Conservation (phyloP, 495 filamentous ascomycete genomes). For the Eremomyces bilateralis region DNA sequence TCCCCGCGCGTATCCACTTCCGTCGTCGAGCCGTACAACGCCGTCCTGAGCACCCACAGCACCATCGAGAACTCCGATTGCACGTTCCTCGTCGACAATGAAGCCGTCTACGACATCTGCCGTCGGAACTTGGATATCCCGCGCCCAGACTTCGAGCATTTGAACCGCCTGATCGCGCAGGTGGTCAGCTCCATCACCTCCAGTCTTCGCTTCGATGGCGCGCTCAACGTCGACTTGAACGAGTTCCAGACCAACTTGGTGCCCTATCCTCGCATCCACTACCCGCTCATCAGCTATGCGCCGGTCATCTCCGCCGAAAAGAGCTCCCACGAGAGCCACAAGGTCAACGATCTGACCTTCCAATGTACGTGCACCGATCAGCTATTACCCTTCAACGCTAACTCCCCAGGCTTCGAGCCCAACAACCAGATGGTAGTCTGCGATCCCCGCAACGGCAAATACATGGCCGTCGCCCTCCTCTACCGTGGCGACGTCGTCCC, state of each 20-base stretch:
- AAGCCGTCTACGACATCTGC: constrained; percentile 86
- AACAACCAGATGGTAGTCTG: constrained; percentile 96
- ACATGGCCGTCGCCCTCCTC: constrained; percentile 79
- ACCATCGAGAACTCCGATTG: constrained; percentile 88
- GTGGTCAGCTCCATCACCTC: constrained; percentile 73
- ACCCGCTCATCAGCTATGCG: constrained; percentile 74
- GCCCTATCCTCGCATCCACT: constrained; percentile 80
- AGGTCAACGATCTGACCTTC: constrained; percentile 69
- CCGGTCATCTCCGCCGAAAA: constrained; percentile 65
- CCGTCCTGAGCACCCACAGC: constrained; percentile 76
- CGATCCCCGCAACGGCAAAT: constrained; percentile 79
- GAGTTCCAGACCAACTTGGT: constrained; percentile 94
- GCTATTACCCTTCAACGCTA: background rate
- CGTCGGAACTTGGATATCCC: constrained; percentile 73
- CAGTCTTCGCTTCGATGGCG: constrained; percentile 74
- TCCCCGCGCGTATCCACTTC: constrained; percentile 69
- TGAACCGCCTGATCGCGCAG: constrained; percentile 81
- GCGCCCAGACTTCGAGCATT: constrained; percentile 65
- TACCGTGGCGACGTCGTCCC: constrained; percentile 83
- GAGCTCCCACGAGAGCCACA: constrained; percentile 80
- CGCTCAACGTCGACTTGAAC: constrained; percentile 78
- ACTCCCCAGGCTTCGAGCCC: constrained; percentile 45
- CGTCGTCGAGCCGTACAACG: constrained; percentile 87
- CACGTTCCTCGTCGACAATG: constrained; percentile 83
- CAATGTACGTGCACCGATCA: constrained; percentile 35